Conservation (phyloP, 768 basidiomycete genomes). For the Suillus variegatus region DNA sequence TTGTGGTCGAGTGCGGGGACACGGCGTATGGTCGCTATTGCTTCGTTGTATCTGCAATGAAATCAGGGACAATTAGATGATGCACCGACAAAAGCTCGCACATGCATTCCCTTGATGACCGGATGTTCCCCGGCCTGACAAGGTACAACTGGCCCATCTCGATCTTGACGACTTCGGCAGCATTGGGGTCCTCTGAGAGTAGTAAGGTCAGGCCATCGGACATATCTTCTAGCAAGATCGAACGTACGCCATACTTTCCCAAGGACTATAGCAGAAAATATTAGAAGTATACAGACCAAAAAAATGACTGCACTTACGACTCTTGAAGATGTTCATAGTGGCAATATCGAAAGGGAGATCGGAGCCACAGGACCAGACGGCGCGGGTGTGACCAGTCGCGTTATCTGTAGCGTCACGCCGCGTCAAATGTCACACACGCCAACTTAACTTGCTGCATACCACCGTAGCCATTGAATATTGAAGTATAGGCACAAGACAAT, state of each 20-base stretch:
- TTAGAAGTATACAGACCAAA: slow-evolving; percentile 21
- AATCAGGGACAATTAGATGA: slow-evolving; percentile 4
- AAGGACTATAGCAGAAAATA: slow-evolving; percentile 54
- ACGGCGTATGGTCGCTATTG: slow-evolving; percentile 91
- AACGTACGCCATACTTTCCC: slow-evolving; percentile 94
- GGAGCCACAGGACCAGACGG: slow-evolving; percentile 12
- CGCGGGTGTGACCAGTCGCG: slow-evolving; percentile 26
- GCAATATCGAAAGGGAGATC: slow-evolving; percentile 19
- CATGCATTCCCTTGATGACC: slow-evolving; percentile 97
- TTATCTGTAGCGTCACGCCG: slow-evolving; percentile 27
- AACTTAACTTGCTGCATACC: not conserved
- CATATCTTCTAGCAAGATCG: slow-evolving; percentile 16
- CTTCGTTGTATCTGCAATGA: slow-evolving; percentile 81
- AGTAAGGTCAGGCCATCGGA: slow-evolving; percentile 25
- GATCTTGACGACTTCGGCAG: slow-evolving; percentile 93
- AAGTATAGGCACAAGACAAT: not conserved
- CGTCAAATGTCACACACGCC: slow-evolving; percentile 12
- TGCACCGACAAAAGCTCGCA: slow-evolving; percentile 40
- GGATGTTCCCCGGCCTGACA: slow-evolving; percentile 87
- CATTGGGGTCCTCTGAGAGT: slow-evolving; percentile 83
- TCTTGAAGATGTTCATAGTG: slow-evolving; percentile 85
- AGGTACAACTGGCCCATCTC: slow-evolving; percentile 90
- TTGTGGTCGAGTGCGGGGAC: slow-evolving; percentile 74
- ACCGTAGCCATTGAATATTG: not conserved
- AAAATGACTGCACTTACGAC: slow-evolving; percentile 50